These are phyloP conservation scores for Termitomyces sp. DNA, from an alignment of 768 basidiomycete species.

Conservation along the genomic window DNA sequence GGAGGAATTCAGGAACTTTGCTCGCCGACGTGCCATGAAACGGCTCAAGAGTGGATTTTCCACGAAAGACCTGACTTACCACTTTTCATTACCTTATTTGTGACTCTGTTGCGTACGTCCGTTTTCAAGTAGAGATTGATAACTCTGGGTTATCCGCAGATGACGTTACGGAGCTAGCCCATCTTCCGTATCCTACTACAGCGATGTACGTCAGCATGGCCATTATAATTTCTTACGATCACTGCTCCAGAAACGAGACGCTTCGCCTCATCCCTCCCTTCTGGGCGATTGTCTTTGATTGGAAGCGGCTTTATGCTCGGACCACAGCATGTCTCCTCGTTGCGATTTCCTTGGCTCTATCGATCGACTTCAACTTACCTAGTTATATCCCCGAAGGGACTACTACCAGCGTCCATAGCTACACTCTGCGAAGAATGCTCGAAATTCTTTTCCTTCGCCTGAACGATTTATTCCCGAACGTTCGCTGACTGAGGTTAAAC, in stretches of 20 bases:
- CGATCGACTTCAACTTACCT: not conserved
- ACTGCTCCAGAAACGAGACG: not conserved
- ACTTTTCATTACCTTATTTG: constrained; percentile 13
- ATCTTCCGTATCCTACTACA: not conserved
- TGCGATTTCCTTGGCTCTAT: too few species aligned
- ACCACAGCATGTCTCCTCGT: not conserved
- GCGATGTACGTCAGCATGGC: not conserved
- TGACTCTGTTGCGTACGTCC: not conserved
- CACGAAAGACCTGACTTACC: not conserved
- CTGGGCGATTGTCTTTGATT: not conserved
- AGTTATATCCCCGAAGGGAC: not conserved
- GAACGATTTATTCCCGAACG: constrained; percentile 33
- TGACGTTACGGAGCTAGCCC: not conserved
- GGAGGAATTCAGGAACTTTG: not conserved
- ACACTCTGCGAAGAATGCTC: not conserved
- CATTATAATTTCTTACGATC: not conserved
- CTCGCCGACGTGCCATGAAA: not conserved
- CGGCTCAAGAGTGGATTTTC: not conserved
- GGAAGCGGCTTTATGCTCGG: not conserved
- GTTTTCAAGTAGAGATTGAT: not conserved
- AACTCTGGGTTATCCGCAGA: not conserved
- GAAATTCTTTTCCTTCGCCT: not conserved
- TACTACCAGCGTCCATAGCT: not conserved
- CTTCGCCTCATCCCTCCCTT: not conserved
- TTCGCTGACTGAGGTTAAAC: constrained; percentile 23